These are phyloP conservation scores for Talaromyces trachyspermus DNA, from an alignment of 495 filamentous ascomycete genomes.

Conservation along the genomic window DNA sequence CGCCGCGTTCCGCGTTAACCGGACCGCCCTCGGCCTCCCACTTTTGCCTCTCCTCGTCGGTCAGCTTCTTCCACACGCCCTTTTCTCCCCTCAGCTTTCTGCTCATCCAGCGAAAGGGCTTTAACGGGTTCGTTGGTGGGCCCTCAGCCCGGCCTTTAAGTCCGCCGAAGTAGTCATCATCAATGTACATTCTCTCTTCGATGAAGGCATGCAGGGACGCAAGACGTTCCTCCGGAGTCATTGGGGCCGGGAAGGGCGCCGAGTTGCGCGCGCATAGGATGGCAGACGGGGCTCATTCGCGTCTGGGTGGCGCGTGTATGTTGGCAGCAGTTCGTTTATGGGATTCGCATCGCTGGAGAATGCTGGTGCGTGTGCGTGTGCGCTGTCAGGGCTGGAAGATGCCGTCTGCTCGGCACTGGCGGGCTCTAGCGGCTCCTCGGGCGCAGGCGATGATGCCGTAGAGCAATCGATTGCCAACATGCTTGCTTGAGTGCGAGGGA, in stretches of 20 bases:
- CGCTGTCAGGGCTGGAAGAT: too few species aligned
- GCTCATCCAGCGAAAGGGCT: conserved; percentile 6
- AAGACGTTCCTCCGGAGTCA: conserved; percentile 2
- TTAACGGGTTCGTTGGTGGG: conserved; percentile 6
- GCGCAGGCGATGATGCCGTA: too few species aligned
- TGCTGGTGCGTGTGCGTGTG: too few species aligned
- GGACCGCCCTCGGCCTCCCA: conserved; percentile 1
- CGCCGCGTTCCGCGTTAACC: conserved; percentile 1
- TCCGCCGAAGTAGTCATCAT: conserved; percentile 1
- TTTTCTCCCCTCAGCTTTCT: conserved; percentile 8
- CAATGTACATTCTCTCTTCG: not conserved
- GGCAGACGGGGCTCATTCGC: not conserved
- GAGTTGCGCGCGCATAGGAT: not conserved
- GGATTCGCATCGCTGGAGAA: too few species aligned
- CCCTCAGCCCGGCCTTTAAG: not conserved
- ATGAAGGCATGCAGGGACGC: conserved; percentile 4
- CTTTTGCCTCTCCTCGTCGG: conserved; percentile 8
- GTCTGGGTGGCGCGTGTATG: not conserved
- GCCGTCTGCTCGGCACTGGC: too few species aligned
- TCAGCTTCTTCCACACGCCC: conserved; percentile 5
- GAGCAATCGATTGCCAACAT: too few species aligned
- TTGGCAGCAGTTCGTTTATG: not conserved
- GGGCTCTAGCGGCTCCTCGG: too few species aligned
- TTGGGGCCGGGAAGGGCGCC: not conserved
- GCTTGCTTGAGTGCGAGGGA: too few species aligned